A percentile compares a stretch with the other conserved stretches of the same genome.
phyloP scores from a whole-genome alignment of 1,284 basidiomycete species.

The Cutaneotrichosporon sp. region DNA sequence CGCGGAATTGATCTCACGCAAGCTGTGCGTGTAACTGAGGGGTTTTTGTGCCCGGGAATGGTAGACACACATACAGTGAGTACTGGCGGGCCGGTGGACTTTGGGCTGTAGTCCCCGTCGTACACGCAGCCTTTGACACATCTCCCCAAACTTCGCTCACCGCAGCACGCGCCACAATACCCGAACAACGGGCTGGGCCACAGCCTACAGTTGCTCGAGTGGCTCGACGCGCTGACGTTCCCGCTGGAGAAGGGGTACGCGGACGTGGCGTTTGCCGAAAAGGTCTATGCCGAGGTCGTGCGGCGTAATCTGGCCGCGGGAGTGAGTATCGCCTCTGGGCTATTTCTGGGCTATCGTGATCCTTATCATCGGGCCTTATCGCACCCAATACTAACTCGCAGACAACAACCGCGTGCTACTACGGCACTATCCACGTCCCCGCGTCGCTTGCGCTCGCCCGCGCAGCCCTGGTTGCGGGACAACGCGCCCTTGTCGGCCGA shows the following conservation, averaged over 20 bases:
- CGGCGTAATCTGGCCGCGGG: constrained; percentile 68
- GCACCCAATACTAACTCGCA: constrained; percentile 34
- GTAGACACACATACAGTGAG: constrained; percentile 82
- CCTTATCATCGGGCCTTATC: background rate
- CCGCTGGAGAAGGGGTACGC: constrained; percentile 77
- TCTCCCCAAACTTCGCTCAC: constrained; percentile 23
- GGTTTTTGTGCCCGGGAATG: constrained; percentile 82
- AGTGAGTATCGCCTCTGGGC: constrained; percentile 52
- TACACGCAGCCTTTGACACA: constrained; percentile 16
- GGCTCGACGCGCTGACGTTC: constrained; percentile 82
- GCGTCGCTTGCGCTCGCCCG: constrained; percentile 76
- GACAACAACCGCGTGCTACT: constrained; percentile 94
- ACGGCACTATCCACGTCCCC: constrained; percentile 74
- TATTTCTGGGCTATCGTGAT: background rate
- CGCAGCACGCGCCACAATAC: constrained; percentile 77
- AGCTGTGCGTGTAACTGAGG: constrained; percentile 57
- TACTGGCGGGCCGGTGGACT: too few relatives aligned
- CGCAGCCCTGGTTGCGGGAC: constrained; percentile 64
- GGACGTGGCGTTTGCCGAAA: constrained; percentile 66
- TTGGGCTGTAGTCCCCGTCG: too few relatives aligned
- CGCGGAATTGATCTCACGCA: constrained; percentile 22
- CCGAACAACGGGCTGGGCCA: constrained; percentile 73
- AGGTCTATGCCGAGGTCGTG: constrained; percentile 69
- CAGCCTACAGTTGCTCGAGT: constrained; percentile 70
- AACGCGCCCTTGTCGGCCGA: constrained; percentile 82